Base-by-base conservation (phyloP, 2,329 filamentous ascomycete genomes). In the Nemania serpens region DNA sequence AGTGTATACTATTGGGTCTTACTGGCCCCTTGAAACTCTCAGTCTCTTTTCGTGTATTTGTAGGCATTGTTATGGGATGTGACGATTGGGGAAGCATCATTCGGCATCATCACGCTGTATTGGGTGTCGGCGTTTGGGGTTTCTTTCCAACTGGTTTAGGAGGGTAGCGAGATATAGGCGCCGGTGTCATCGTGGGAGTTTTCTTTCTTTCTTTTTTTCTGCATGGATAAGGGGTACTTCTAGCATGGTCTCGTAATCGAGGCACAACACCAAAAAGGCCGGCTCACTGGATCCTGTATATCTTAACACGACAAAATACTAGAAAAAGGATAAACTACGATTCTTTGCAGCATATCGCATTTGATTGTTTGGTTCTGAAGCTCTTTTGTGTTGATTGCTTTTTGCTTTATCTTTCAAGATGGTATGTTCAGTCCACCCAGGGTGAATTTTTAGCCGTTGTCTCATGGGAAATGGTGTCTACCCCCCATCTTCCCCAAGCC, bases 381-480 rank as follows among this genome's bases (percentile, higher is more conserved):
- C n/a, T 7, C 25, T 29, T 17, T 39, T 18, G 10, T 6, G n/a
- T 17, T 25, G 7, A 11, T 22, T n/a, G 15, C 10, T 12, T 25
- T 47, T 6, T 3, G 2, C 39, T 25, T 25, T 12, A 20, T 46
- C 25, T 46, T 4, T 41, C 5, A 12, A 15, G 17, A 45, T 34
- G 4, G 22, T 20, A 12, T 9, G 11, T 17, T 13, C 48, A 5
- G 10, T 52, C 25, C 22, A 39, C 20, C 48, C n/a, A 58, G 59
- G 59, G 50, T 25, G 46, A 62, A 62, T 45, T 58, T 58, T 62
- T 25, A 45, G 50, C 59, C 59, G 59, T 17, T 45, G 17, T 42
- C 13, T 3, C 15, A 2, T 49, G 12, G 25, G 12, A 13, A n/a
- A 6, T 13, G n/a, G 18, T 22, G 20, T 2, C 1, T 15, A 33